Base-by-base conservation (phyloP, 495 filamentous ascomycete genomes). In the Oidiodendron maius region DNA sequence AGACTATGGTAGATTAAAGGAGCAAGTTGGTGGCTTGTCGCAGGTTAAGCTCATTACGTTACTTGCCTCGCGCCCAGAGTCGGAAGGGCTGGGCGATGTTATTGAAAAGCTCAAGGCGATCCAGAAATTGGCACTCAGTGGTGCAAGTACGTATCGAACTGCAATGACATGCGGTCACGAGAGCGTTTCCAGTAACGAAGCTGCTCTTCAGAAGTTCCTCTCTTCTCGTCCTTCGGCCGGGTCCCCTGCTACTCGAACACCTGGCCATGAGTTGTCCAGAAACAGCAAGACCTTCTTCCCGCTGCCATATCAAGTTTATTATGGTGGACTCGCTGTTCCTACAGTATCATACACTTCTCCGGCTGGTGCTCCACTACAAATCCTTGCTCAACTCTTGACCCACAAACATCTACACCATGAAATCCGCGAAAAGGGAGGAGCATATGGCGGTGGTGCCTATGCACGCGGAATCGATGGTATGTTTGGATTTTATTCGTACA, bases 351-450 rank as follows among this genome's bases (percentile, higher is more conserved):
- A 97, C 64, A 83, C 80, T 23, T 79, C 90, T 37, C 59, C 78
- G 0, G 75, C 83, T 22, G 78, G 83, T 15, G 87, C 91, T 8
- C 75, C 87, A 1, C 80, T 96, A 12, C 89, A 90, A 51, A 83
- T 97, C 23, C 80, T 98, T 20, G 82, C 91, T 13, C 87, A 96
- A 55, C 84, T 98, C 21, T 75, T 98, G n/a, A 97, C 91, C 0
- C 93, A 97, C 67, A 94, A 94, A 63, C 87, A 96, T 58, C 76
- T 98, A 10, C 93, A 97, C 63, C 94, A 94, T 59, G 94, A 97
- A 61, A 96, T 98, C 48, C 85, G 93, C 24, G 93, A 98, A 66
- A 98, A 98, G 65, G 93, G 93, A 8, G 93, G 93, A 35, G 93
- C 93, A 9, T 98, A 98, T 57, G 93, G 93, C 49, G 91, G 89